These are phyloP conservation scores for Tillandsia fasciculata DNA, from an alignment of 176 grass and related monocot genomes.

Conservation along the genomic window DNA sequence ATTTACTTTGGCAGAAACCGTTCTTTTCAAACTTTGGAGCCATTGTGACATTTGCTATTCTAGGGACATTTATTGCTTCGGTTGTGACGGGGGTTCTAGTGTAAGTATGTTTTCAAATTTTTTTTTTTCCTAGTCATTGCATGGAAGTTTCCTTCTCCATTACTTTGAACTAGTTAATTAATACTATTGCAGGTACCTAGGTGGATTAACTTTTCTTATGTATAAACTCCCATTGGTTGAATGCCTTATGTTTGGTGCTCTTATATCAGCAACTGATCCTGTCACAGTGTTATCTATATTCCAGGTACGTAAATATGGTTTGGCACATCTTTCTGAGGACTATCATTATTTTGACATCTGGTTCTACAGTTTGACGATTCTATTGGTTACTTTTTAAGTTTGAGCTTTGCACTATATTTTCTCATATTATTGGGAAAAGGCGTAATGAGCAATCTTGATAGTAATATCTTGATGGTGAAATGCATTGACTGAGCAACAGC, in stretches of 20 bases:
- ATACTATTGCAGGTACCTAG: slow-evolving; percentile 64
- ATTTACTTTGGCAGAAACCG: slow-evolving; percentile 68
- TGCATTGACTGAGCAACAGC: no score
- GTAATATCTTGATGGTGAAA: no score
- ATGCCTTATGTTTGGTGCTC: slow-evolving; percentile 94
- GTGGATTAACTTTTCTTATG: slow-evolving; percentile 95
- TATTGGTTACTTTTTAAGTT: no score
- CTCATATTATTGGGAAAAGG: no score
- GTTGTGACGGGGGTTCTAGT: slow-evolving; percentile 89
- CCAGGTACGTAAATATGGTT: slow-evolving; percentile 44
- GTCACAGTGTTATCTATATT: slow-evolving; percentile 98
- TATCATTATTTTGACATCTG: background rate
- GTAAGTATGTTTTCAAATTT: slow-evolving; percentile 42
- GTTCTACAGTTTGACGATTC: no score
- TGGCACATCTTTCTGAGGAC: slow-evolving; percentile 1
- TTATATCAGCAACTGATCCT: slow-evolving; percentile 98
- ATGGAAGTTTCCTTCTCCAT: background rate
- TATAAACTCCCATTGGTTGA: slow-evolving; percentile 87
- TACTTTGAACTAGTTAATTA: slow-evolving; percentile 1
- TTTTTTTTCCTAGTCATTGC: slow-evolving; percentile 2
- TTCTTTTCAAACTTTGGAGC: slow-evolving; percentile 99
- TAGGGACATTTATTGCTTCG: slow-evolving; percentile 91
- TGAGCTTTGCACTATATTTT: no score
- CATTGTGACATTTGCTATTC: slow-evolving; percentile 92
- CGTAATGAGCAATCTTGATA: no score